Base-by-base conservation (phyloP, 257 asterid genomes). In the Mentha longifolia region DNA sequence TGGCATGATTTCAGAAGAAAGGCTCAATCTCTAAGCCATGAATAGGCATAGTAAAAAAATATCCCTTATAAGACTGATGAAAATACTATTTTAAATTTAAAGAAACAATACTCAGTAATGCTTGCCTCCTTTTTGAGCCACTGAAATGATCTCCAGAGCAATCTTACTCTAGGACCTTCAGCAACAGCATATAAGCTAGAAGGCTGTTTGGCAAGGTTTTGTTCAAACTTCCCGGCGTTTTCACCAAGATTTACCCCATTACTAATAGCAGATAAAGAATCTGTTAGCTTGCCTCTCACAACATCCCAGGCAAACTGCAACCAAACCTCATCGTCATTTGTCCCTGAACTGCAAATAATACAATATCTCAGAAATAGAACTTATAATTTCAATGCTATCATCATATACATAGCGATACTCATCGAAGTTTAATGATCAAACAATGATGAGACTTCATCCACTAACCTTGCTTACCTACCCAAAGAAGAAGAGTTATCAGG, bases 391-490 rank as follows among this genome's bases (percentile, higher is more conserved):
- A 9, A 13, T 57, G 52, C 71, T 19, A 37, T 39, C 64, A 68
- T 51, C 22, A 20, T 15, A 50, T 14, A 50, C 45, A 46, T 12
- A 73, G 41, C 22, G 60, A 87, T 62, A 84, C 68, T 46, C n/a
- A n/a, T 37, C 55, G n/a, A n/a, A n/a, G n/a, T n/a, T n/a, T n/a
- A n/a, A n/a, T n/a, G n/a, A n/a, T 56, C 72, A 78, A 68, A 76
- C 66, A 45, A 52, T 74, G 74, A 77, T 43, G 78, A 76, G 39
- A 68, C 68, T 72, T 68, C 67, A 65, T 75, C 83, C 78, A 74
- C 80, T 69, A 80, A 84, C 88, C 89, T 82, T 84, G 83, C 99
- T 88, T 94, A 94, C 99, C 99, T 88, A 91, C 97, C 99, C 78
- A 82, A 68, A 74, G 84, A 71, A 78, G 95, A 78, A 69, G 90